Evolutionary conservation across 2,329 filamentous ascomycete species (phyloP).

Genomic region (Exophiala xenobiotica): DNA sequence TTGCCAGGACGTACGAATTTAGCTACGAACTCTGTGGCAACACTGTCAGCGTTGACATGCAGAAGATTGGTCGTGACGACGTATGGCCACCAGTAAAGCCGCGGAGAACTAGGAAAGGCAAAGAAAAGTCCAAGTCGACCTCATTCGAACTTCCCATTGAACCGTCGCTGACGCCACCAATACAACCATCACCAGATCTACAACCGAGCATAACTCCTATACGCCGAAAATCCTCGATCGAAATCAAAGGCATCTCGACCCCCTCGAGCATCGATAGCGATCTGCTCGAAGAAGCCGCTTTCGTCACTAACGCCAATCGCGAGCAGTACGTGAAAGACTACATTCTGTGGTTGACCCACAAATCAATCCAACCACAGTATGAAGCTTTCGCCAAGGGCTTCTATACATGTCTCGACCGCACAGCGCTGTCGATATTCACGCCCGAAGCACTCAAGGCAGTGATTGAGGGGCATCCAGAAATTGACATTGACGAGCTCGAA

Average conservation of each 20-base stretch:
- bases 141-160: slow-evolving; percentile 26
- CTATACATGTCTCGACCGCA: slow-evolving; percentile 67
- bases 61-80: slow-evolving; percentile 37
- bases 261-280: slow-evolving; percentile 24
- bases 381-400: slow-evolving; percentile 81
- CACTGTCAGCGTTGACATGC: slow-evolving; percentile 57
- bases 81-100: slow-evolving; percentile 10
- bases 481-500: slow-evolving; percentile 73
- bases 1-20: slow-evolving; percentile 83
- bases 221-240: slow-evolving; percentile 18
- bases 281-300: slow-evolving; percentile 53
- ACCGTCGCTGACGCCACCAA: slow-evolving; percentile 16
- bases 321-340: slow-evolving; percentile 80
- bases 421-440: slow-evolving; percentile 70
- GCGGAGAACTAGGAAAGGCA: slow-evolving; percentile 19
- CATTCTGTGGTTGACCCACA: slow-evolving; percentile 75
- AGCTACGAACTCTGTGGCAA: slow-evolving; percentile 62
- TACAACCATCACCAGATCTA: slow-evolving; percentile 16
- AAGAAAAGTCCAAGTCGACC: slow-evolving; percentile 27
- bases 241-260: slow-evolving; percentile 20
- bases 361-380: slow-evolving; percentile 74
- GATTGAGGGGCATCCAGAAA: slow-evolving; percentile 78
- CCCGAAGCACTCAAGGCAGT: slow-evolving; percentile 70
- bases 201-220: slow-evolving; percentile 11
- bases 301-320: slow-evolving; percentile 81